These are phyloP conservation scores for Paxillus ammoniavirescens DNA, from an alignment of 768 basidiomycete genomes.

Conservation along the genomic window DNA sequence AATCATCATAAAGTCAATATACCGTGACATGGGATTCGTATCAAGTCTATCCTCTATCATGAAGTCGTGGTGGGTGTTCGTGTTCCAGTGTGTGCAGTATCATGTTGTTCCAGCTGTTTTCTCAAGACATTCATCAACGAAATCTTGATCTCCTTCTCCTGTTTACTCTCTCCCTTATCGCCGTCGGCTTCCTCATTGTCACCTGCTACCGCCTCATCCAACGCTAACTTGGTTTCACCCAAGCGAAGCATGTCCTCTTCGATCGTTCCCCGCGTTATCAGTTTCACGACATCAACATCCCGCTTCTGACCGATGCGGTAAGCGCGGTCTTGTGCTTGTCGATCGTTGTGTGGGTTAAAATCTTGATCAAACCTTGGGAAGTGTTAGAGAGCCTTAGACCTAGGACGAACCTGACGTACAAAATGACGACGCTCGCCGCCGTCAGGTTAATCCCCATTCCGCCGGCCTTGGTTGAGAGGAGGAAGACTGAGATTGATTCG, in stretches of 20 bases:
- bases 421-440: conserved; percentile 92
- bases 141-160: conserved; percentile 81
- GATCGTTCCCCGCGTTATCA: conserved; percentile 88
- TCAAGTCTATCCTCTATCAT: conserved; percentile 9
- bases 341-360: conserved; percentile 97
- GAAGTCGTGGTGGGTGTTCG: background rate
- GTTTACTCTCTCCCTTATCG: conserved; percentile 57
- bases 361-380: conserved; percentile 87
- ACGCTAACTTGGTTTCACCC: conserved; percentile 84
- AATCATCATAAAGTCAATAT: conserved; percentile 12
- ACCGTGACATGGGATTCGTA: conserved; percentile 7
- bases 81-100: conserved; percentile 19
- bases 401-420: conserved; percentile 45
- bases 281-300: conserved; percentile 91
- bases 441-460: conserved; percentile 97
- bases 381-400: background rate
- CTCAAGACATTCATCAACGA: conserved; percentile 83
- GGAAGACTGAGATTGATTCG: conserved; percentile 81
- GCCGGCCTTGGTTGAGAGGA: conserved; percentile 90
- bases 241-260: conserved; percentile 95
- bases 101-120: conserved; percentile 72
- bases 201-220: conserved; percentile 94
- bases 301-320: conserved; percentile 96
- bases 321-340: conserved; percentile 95
- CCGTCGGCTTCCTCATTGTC: conserved; percentile 54